Evolutionary conservation across 1,139 yeast species (phyloP).

Genomic region (Candida albicans): DNA sequence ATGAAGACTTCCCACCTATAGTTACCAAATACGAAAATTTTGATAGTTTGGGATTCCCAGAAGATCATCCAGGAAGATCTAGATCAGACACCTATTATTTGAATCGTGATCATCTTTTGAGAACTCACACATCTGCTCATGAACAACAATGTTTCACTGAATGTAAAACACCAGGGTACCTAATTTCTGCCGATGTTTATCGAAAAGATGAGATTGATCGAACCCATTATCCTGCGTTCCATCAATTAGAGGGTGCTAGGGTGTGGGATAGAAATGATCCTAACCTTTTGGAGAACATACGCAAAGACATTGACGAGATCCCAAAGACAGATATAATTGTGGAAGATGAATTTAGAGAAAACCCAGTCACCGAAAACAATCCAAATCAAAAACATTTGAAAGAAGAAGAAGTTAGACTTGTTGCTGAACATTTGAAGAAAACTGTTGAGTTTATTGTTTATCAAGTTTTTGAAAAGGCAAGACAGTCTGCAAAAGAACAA

Average conservation of each 20-base stretch:
- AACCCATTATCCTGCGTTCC: constrained; percentile 96
- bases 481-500: constrained; percentile 62
- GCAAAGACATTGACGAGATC: constrained; percentile 59
- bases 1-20: constrained; percentile 78
- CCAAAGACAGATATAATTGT: constrained; percentile 73
- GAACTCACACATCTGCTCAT: constrained; percentile 98
- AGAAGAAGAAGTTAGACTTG: constrained; percentile 63
- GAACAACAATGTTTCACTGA: constrained; percentile 77
- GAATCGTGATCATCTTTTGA: constrained; percentile 64
- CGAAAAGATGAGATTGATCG: constrained; percentile 93
- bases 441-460: constrained; percentile 82
- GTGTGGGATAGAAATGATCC: constrained; percentile 62
- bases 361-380: constrained; percentile 56
- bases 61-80: constrained; percentile 91
- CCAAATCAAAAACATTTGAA: constrained; percentile 83
- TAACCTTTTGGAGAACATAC: constrained; percentile 44
- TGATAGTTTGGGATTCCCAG: constrained; percentile 87
- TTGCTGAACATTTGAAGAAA: constrained; percentile 77
- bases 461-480: constrained; percentile 78
- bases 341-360: constrained; percentile 60
- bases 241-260: constrained; percentile 96
- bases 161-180: constrained; percentile 78
- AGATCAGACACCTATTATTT: constrained; percentile 91
- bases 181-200: constrained; percentile 94
- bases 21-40: constrained; percentile 84